A percentile compares a stretch with the other conserved stretches of the same genome.
These are phyloP conservation scores for Termitomyces sp. DNA, from an alignment of 768 basidiomycete genomes.

Conservation along the genomic window DNA sequence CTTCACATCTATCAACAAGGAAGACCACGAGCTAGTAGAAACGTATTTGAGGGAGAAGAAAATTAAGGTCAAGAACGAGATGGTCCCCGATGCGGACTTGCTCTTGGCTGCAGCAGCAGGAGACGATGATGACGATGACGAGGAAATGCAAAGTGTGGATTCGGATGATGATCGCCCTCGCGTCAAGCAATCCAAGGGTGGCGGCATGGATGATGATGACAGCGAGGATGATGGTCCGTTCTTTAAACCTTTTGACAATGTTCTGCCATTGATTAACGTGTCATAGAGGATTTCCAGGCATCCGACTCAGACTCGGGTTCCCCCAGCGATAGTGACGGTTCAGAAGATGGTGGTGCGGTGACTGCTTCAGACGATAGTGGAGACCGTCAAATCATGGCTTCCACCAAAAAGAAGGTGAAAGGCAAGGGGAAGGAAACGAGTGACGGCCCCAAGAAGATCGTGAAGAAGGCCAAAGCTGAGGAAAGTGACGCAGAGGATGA, in stretches of 20 bases:
- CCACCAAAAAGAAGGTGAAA: conserved; percentile 36
- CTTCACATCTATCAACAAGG: conserved; percentile 94
- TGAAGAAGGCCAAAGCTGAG: conserved; percentile 40
- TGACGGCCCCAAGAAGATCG: conserved; percentile 30
- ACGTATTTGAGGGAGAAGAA: conserved; percentile 88
- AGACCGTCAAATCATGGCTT: conserved; percentile 58
- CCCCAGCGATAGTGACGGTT: conserved; percentile 69
- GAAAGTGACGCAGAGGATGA: conserved; percentile 50
- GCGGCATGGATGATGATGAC: conserved; percentile 66
- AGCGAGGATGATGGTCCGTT: conserved; percentile 66
- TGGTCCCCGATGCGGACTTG: conserved; percentile 83
- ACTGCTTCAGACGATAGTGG: conserved; percentile 86
- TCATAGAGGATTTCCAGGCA: conserved; percentile 84
- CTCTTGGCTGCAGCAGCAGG: conserved; percentile 61
- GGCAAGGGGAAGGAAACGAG: conserved; percentile 40
- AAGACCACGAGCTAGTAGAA: conserved; percentile 87
- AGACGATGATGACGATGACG: conserved; percentile 74
- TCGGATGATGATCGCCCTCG: conserved; percentile 63
- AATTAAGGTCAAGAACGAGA: conserved; percentile 92
- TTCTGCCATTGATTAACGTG: neutral
- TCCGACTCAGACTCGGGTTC: conserved; percentile 87
- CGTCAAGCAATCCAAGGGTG: conserved; percentile 42
- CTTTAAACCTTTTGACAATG: neutral
- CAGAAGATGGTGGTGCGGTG: conserved; percentile 64
- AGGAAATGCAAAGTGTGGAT: conserved; percentile 81